Evolutionary conservation across 257 asterid species (phyloP).

Genomic region (Nicotiana benthamiana): DNA sequence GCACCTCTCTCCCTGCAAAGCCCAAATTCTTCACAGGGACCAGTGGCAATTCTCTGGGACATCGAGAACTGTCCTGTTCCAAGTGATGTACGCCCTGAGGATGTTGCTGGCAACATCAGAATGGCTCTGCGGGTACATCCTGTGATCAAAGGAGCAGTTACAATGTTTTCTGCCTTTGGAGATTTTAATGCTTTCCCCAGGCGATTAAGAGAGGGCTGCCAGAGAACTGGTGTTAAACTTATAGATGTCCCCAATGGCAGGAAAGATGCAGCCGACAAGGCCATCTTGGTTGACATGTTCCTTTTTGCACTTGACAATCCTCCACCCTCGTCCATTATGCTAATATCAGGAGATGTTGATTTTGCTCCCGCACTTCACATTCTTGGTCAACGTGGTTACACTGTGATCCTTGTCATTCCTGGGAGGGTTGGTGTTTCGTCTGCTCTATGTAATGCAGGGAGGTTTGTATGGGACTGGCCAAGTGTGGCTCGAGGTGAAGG

Average conservation of each 20-base stretch:
- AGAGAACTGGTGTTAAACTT: conserved; percentile 88
- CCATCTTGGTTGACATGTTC: conserved; percentile 90
- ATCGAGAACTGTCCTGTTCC: conserved; percentile 97
- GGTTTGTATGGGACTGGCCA: conserved; percentile 91
- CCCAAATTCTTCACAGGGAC: conserved; percentile 32
- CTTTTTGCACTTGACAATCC: conserved; percentile 89
- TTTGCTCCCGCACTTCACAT: conserved; percentile 93
- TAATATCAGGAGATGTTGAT: conserved; percentile 95
- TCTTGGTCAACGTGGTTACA: conserved; percentile 92
- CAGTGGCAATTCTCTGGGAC: conserved; percentile 91
- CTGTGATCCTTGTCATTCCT: conserved; percentile 74
- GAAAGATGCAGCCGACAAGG: conserved; percentile 96
- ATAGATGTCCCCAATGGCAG: conserved; percentile 85
- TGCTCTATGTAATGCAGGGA: conserved; percentile 79
- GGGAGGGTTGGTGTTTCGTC: conserved; percentile 63
- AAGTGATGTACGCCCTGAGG: conserved; percentile 76
- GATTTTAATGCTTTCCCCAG: conserved; percentile 84
- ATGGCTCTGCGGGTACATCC: conserved; percentile 80
- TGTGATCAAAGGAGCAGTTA: conserved; percentile 61
- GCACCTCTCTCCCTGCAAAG: conserved; percentile 27
- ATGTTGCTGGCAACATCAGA: conserved; percentile 79
- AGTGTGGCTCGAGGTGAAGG: conserved; percentile 87
- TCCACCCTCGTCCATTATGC: conserved; percentile 87
- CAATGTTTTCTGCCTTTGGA: conserved; percentile 71
- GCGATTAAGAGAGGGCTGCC: conserved; percentile 88